Evolutionary conservation across 108 stramenopile genomes (phyloP).

Genomic region (Bacterosira constricta): DNA sequence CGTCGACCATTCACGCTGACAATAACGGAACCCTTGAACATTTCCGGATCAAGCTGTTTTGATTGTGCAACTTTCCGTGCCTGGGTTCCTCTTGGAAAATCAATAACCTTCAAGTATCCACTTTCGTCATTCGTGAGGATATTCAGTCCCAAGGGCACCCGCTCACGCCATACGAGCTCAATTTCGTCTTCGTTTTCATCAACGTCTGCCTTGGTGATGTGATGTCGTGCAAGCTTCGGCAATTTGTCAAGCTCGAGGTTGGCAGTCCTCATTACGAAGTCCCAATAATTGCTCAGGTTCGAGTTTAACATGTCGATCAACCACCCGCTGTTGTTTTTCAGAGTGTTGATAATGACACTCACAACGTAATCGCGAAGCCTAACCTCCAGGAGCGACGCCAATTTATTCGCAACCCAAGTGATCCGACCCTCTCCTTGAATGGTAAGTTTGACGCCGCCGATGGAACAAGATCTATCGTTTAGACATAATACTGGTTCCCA

Average conservation of each 20-base stretch:
- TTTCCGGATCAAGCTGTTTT: constrained; percentile 77
- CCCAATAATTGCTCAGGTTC: constrained; percentile 78
- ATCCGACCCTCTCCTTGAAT: constrained; percentile 82
- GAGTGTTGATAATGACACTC: constrained; percentile 58
- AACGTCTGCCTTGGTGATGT: constrained; percentile 62
- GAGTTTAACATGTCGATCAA: constrained; percentile 79
- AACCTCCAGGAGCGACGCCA: constrained; percentile 76
- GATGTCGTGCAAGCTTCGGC: constrained; percentile 54
- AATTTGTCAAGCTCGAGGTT: constrained; percentile 63
- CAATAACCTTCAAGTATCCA: constrained; percentile 87
- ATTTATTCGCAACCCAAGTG: constrained; percentile 86
- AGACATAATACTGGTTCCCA: constrained; percentile 91
- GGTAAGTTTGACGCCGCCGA: constrained; percentile 72
- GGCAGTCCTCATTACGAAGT: constrained; percentile 77
- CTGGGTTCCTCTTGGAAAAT: constrained; percentile 89
- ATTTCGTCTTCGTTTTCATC: constrained; percentile 50
- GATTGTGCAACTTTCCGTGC: constrained; percentile 78
- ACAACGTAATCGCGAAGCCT: constrained; percentile 84
- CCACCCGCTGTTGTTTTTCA: constrained; percentile 79
- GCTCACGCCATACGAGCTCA: constrained; percentile 88
- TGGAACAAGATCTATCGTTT: constrained; percentile 76
- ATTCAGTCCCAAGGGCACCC: constrained; percentile 87
- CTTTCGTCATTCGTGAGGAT: constrained; percentile 83
- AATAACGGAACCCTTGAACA: constrained; percentile 86
- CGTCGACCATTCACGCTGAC: constrained; percentile 83